Percentiles rank a stretch among this genome's conserved stretches.
These are phyloP conservation scores for Penicillium corylophilum DNA, from an alignment of 2,329 filamentous ascomycete genomes.

Conservation along the genomic window DNA sequence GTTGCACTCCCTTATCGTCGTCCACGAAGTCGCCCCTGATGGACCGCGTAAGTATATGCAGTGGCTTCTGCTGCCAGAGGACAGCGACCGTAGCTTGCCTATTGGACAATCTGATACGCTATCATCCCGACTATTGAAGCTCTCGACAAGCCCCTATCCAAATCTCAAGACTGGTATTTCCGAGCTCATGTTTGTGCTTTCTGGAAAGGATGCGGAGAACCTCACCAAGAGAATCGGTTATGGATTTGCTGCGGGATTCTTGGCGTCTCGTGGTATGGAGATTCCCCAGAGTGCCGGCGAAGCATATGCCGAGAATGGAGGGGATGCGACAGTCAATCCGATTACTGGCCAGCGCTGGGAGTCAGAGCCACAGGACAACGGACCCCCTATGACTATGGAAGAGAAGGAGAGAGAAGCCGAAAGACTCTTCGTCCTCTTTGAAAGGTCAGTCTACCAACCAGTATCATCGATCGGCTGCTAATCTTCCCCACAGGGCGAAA, in stretches of 20 bases:
- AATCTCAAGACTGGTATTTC: slow-evolving; percentile 73
- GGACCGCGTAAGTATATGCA: slow-evolving; percentile 64
- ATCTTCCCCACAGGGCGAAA: slow-evolving; percentile 54
- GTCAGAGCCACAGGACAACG: slow-evolving; percentile 59
- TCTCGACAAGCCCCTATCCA: slow-evolving; percentile 73
- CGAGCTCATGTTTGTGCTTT: slow-evolving; percentile 81
- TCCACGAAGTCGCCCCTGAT: slow-evolving; percentile 69
- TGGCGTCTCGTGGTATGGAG: slow-evolving; percentile 79
- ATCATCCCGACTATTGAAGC: slow-evolving; percentile 71
- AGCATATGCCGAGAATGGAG: slow-evolving; percentile 42
- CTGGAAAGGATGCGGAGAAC: slow-evolving; percentile 71
- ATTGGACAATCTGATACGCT: slow-evolving; percentile 74
- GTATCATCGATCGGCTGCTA: slow-evolving; percentile 4
- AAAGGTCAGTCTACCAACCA: slow-evolving; percentile 57
- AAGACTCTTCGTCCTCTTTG: slow-evolving; percentile 83
- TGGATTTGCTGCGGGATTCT: slow-evolving; percentile 85
- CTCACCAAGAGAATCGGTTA: slow-evolving; percentile 94
- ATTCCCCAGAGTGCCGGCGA: slow-evolving; percentile 67
- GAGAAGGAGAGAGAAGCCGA: slow-evolving; percentile 94
- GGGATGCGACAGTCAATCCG: slow-evolving; percentile 62
- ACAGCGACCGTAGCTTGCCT: slow-evolving; percentile 71
- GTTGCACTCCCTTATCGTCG: slow-evolving; percentile 67
- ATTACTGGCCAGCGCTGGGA: slow-evolving; percentile 82
- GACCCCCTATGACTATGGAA: slow-evolving; percentile 78
- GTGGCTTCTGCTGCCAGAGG: slow-evolving; percentile 68